Evolutionary conservation across 257 asterid species (phyloP).

Genomic region (Solanum verrucosum): DNA sequence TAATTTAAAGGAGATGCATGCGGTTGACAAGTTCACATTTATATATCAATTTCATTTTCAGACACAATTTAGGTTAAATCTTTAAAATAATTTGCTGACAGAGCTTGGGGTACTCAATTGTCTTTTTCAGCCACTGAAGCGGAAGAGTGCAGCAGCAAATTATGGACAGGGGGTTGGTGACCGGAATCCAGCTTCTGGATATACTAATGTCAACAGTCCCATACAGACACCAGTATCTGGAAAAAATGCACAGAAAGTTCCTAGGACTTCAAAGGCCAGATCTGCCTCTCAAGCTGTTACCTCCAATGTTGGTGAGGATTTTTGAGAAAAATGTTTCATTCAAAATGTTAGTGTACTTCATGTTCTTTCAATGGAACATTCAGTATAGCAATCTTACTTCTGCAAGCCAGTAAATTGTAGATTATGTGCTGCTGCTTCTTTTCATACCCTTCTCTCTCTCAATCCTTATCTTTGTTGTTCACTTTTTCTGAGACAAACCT

Average conservation of each 20-base stretch:
- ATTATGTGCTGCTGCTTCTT: not conserved
- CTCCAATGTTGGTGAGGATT: slow-evolving; percentile 56
- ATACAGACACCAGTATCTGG: slow-evolving; percentile 62
- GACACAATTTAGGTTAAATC: not conserved
- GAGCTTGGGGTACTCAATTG: slow-evolving; percentile 1
- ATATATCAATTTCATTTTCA: not conserved
- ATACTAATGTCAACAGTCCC: slow-evolving; percentile 20
- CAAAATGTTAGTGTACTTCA: not conserved
- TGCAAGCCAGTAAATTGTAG: not conserved
- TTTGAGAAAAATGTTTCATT: not conserved
- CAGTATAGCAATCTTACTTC: not conserved
- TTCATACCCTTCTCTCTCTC: not conserved
- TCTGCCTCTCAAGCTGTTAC: slow-evolving; percentile 42
- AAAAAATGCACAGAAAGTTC: slow-evolving; percentile 54
- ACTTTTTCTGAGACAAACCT: not conserved
- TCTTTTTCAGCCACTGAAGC: slow-evolving; percentile 47
- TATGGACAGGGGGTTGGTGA: slow-evolving; percentile 38
- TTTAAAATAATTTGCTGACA: not conserved
- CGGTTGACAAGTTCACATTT: not conserved
- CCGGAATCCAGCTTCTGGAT: slow-evolving; percentile 33
- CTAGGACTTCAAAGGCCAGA: slow-evolving; percentile 71
- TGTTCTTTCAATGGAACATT: not conserved
- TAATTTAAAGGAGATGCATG: not conserved
- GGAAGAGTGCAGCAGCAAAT: slow-evolving; percentile 42
- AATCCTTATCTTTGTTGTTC: not conserved